Conservation (phyloP, 148 eudicot species). For the Camellia sinensis region DNA sequence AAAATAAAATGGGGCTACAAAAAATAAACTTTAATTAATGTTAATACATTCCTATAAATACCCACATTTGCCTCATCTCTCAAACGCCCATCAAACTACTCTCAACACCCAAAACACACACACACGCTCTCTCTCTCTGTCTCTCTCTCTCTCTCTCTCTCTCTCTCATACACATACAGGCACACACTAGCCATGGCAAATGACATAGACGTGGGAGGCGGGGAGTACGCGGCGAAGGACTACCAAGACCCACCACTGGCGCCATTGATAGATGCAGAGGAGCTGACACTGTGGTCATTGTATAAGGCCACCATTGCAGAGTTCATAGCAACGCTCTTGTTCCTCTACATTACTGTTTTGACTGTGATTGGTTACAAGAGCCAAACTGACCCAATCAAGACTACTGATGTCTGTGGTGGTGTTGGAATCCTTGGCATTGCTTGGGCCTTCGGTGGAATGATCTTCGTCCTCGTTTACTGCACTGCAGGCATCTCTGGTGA, state of each 20-base stretch:
- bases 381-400: slow-evolving; percentile 5
- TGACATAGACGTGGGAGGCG: slow-evolving; percentile 29
- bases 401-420: slow-evolving; percentile 30
- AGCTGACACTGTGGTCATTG: slow-evolving; percentile 35
- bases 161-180: background rate
- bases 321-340: slow-evolving; percentile 36
- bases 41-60: too few relatives aligned
- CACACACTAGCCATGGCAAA: slow-evolving; percentile 20
- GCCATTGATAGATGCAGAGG: slow-evolving; percentile 34
- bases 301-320: slow-evolving; percentile 43
- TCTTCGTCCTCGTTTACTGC: slow-evolving; percentile 50
- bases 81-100: too few relatives aligned
- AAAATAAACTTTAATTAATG: too few relatives aligned
- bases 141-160: too few relatives aligned
- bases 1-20: too few relatives aligned
- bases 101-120: too few relatives aligned
- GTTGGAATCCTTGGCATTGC: slow-evolving; percentile 50
- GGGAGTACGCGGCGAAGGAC: slow-evolving; percentile 22
- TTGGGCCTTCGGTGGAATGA: slow-evolving; percentile 55
- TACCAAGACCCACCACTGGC: slow-evolving; percentile 50
- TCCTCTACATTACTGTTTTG: slow-evolving; percentile 35
- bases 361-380: slow-evolving; percentile 38
- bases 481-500: slow-evolving; percentile 50
- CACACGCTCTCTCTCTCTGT: too few relatives aligned
- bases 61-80: too few relatives aligned